A percentile compares a stretch with the other conserved stretches of the same genome.
Conservation (phyloP, 805 yeast genomes). For the Candida yuanshanica region DNA sequence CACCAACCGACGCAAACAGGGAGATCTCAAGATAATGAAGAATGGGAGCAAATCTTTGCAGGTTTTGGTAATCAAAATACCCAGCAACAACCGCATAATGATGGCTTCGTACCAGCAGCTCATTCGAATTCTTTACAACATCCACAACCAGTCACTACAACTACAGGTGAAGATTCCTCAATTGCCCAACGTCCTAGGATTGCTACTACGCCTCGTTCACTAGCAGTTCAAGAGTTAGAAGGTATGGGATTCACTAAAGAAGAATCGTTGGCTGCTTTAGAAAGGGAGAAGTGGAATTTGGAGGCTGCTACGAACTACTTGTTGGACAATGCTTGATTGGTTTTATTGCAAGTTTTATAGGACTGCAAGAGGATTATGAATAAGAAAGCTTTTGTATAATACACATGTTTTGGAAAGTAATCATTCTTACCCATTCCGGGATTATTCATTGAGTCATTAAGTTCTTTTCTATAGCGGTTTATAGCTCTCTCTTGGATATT, state of each 20-base stretch:
- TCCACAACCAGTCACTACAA: constrained; percentile 4
- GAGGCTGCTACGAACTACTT: constrained; percentile 85
- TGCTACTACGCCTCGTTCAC: constrained; percentile 41
- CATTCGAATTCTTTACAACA: constrained; percentile 2
- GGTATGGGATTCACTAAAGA: constrained; percentile 83
- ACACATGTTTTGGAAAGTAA: background rate
- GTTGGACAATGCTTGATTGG: constrained; percentile 53
- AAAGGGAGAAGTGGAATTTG: constrained; percentile 64
- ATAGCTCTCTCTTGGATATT: constrained; percentile 2
- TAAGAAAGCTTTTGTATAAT: background rate
- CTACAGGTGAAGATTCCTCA: background rate
- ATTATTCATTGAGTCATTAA: background rate
- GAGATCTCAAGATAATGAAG: constrained; percentile 43
- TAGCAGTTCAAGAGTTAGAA: constrained; percentile 69
- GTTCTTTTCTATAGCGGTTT: background rate
- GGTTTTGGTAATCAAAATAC: constrained; percentile 64
- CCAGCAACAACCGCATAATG: constrained; percentile 11
- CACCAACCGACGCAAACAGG: constrained; percentile 1
- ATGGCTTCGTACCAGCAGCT: constrained; percentile 13
- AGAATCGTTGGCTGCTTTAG: constrained; percentile 64
- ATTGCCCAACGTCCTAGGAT: constrained; percentile 23
- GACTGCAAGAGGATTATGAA: no score
- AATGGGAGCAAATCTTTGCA: constrained; percentile 92
- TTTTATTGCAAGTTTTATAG: background rate
- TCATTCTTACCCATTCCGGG: background rate